These are phyloP conservation scores for Solanum pimpinellifolium DNA, from an alignment of 257 asterid genomes.

Conservation along the genomic window DNA sequence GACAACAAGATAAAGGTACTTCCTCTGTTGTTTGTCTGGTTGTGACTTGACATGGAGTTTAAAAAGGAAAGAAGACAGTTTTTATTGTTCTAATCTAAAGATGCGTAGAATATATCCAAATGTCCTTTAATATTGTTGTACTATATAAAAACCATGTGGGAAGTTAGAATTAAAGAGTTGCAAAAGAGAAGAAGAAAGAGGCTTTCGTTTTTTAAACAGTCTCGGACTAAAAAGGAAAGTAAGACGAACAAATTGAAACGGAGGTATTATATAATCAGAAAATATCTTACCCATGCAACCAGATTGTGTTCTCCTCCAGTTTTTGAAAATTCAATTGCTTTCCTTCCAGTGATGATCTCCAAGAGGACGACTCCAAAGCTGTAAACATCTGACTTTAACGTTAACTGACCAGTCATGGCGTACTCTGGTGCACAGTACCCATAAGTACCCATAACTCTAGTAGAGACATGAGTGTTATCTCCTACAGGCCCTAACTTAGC, in stretches of 20 bases:
- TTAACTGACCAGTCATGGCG: slow-evolving; percentile 92
- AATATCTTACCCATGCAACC: slow-evolving; percentile 66
- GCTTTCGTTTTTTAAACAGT: not conserved
- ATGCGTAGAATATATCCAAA: not conserved
- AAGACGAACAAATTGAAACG: not conserved
- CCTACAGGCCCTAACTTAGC: slow-evolving; percentile 96
- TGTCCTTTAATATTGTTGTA: not conserved
- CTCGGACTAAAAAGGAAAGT: not conserved
- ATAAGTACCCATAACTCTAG: slow-evolving; percentile 95
- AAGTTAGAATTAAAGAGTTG: not conserved
- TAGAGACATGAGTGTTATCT: slow-evolving; percentile 88
- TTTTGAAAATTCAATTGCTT: slow-evolving; percentile 71
- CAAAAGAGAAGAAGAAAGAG: not conserved
- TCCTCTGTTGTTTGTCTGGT: not conserved
- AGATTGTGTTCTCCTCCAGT: slow-evolving; percentile 66
- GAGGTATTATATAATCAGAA: not conserved
- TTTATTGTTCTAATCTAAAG: not conserved
- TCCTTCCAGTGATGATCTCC: slow-evolving; percentile 88
- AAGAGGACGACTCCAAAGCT: slow-evolving; percentile 97
- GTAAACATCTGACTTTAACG: slow-evolving; percentile 85
- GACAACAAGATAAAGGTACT: not conserved
- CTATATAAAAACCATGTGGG: not conserved
- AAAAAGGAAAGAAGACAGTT: not conserved
- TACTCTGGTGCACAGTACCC: slow-evolving; percentile 99
- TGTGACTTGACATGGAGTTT: not conserved